Percentiles rank a stretch among this genome's conserved stretches.
These are phyloP conservation scores for Colletotrichum viniferum DNA, from an alignment of 2,329 filamentous ascomycete genomes.

Conservation along the genomic window DNA sequence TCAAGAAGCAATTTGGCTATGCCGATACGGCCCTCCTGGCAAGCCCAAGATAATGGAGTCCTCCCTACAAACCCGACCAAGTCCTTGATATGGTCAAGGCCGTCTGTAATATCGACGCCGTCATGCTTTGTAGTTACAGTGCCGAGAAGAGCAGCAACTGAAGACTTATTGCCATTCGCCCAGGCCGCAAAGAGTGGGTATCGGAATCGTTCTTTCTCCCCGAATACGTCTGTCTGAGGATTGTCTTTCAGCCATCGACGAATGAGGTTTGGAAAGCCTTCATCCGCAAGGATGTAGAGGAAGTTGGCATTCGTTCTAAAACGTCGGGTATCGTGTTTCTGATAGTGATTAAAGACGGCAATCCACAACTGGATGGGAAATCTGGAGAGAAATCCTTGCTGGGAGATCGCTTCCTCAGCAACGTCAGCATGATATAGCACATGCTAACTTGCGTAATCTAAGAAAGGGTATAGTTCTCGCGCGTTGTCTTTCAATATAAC, in stretches of 20 bases:
- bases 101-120: not conserved
- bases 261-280: conserved; percentile 30
- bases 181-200: conserved; percentile 39
- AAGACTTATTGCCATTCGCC: conserved; percentile 30
- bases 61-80: too few relatives aligned
- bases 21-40: conserved; percentile 21
- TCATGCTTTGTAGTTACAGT: not conserved
- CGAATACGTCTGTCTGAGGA: conserved; percentile 18
- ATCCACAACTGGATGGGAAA: conserved; percentile 35
- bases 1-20: too few relatives aligned
- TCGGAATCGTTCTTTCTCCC: conserved; percentile 33
- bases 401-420: conserved; percentile 30
- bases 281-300: conserved; percentile 39
- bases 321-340: conserved; percentile 13
- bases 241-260: conserved; percentile 24
- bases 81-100: not conserved
- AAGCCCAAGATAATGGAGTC: conserved; percentile 22
- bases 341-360: conserved; percentile 31
- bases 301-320: not conserved
- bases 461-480: conserved; percentile 37
- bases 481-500: not conserved
- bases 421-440: conserved; percentile 45
- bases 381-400: conserved; percentile 32
- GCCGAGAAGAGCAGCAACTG: conserved; percentile 25
- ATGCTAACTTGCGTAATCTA: conserved; percentile 47